phyloP scores from a whole-genome alignment of 2,329 filamentous ascomycete genomes.

The Fusarium circinatum region DNA sequence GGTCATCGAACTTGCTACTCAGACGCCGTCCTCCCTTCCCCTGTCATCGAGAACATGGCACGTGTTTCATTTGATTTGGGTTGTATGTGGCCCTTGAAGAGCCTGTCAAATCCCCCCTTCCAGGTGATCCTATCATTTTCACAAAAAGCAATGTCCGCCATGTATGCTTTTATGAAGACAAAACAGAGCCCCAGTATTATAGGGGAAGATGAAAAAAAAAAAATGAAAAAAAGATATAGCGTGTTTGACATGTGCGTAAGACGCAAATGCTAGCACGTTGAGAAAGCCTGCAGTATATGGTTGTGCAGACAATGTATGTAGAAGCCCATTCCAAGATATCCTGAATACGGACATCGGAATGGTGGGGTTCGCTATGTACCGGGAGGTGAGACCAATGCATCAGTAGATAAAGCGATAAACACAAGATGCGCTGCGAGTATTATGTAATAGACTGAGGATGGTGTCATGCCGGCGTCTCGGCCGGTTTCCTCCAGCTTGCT shows the following conservation, averaged over 20 bases:
- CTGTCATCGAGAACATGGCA: slow-evolving; percentile 14
- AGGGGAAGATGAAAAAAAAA: slow-evolving; percentile 12
- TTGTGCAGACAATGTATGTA: slow-evolving; percentile 6
- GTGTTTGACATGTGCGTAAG: slow-evolving; percentile 1
- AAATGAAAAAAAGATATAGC: background rate
- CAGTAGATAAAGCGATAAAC: slow-evolving; percentile 3
- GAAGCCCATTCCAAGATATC: background rate
- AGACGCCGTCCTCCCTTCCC: slow-evolving; percentile 6
- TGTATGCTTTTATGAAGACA: slow-evolving; percentile 13
- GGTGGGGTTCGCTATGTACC: background rate
- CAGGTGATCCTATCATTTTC: background rate
- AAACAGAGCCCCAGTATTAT: slow-evolving; percentile 19
- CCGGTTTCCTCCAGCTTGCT: slow-evolving; percentile 21
- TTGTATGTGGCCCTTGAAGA: background rate
- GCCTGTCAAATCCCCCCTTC: background rate
- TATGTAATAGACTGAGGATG: slow-evolving; percentile 27
- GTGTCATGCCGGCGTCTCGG: slow-evolving; percentile 15
- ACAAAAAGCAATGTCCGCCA: slow-evolving; percentile 16
- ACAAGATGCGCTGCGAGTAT: slow-evolving; percentile 36
- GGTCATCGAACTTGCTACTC: slow-evolving; percentile 24
- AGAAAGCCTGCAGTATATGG: slow-evolving; percentile 10
- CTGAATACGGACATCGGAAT: background rate
- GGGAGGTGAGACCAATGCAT: slow-evolving; percentile 7
- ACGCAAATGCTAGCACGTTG: background rate
- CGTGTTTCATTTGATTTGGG: slow-evolving; percentile 3